Base-by-base conservation (phyloP, 805 yeast genomes). In the Candida orba region DNA sequence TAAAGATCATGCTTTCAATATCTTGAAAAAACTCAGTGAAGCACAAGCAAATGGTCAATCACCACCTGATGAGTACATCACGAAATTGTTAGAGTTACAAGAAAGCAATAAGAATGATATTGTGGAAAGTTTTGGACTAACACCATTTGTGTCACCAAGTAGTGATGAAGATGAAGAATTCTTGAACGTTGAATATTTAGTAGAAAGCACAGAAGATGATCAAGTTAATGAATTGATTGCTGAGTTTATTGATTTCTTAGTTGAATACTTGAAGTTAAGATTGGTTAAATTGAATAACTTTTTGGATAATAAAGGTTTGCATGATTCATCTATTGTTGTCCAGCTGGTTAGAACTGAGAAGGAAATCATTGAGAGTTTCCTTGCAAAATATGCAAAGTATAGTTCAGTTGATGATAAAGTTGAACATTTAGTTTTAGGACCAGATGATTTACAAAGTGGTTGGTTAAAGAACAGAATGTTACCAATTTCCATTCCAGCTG, bases 391-490 rank as follows among this genome's bases (percentile, higher is more conserved):
- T 13, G 37, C 40, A 3, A 4, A 15, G 3, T 18, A 17, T 17
- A n/a, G 25, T 8, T 36, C 30, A 10, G 47, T 45, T 6, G 50
- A 56, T 4, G 49, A 41, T 1, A 44, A 44, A 14, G 34, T 52
- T 22, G 52, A 52, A 36, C 39, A 42, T 2, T 37, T 57, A 22
- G 41, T 54, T 20, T 17, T 55, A 7, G 58, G 48, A 8, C 43
- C 50, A 7, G 55, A 47, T 49, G 45, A 56, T 41, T 27, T 53
- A 52, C 57, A 47, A 40, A 48, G 48, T 17, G 48, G 53, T 36
- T 48, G 62, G 62, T n/a, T 49, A 8, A 49, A 49, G 10, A 47
- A 48, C 29, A 49, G 61, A 43, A 25, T 51, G 29, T 37, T 45
- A 18, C 60, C 62, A 15, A 50, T 56, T 13, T 35, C 49, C 1